These are phyloP conservation scores for Capronia coronata DNA, from an alignment of 2,329 filamentous ascomycete species.

Conservation along the genomic window DNA sequence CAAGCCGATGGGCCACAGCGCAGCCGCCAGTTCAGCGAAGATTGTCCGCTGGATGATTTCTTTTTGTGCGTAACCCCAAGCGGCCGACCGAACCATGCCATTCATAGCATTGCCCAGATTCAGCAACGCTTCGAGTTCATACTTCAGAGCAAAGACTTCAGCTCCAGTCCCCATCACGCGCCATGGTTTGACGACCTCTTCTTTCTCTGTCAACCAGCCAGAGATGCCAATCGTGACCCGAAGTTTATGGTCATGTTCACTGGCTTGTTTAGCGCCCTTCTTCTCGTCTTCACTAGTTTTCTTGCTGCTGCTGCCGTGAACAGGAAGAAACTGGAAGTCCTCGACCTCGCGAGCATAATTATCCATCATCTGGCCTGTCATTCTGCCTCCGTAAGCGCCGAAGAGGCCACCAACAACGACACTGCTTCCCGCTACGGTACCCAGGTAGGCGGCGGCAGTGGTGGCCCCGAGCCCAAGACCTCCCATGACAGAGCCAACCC, in stretches of 20 bases:
- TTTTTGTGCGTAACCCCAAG: conserved; percentile 69
- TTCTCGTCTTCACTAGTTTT: conserved; percentile 42
- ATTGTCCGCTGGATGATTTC: conserved; percentile 70
- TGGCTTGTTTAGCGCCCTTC: conserved; percentile 38
- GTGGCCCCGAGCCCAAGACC: conserved; percentile 68
- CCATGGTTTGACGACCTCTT: conserved; percentile 74
- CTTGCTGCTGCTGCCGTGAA: conserved; percentile 47
- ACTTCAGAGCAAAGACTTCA: conserved; percentile 77
- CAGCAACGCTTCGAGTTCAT: conserved; percentile 70
- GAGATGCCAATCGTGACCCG: conserved; percentile 76
- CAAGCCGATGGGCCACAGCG: conserved; percentile 63
- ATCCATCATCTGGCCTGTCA: conserved; percentile 81
- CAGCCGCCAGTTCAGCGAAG: conserved; percentile 60
- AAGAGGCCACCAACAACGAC: conserved; percentile 79
- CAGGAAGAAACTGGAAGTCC: conserved; percentile 78
- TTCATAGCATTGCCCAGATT: conserved; percentile 73
- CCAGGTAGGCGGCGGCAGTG: conserved; percentile 70
- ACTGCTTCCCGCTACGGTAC: conserved; percentile 70
- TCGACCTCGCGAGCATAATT: conserved; percentile 78
- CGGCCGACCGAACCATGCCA: conserved; percentile 67
- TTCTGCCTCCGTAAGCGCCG: conserved; percentile 79
- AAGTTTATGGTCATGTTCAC: conserved; percentile 53
- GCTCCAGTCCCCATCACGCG: conserved; percentile 62
- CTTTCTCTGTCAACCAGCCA: conserved; percentile 69
- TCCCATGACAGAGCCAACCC: conserved; percentile 71